Conservation (phyloP, 148 eudicot genomes). For the Dysphania ambrosioides region DNA sequence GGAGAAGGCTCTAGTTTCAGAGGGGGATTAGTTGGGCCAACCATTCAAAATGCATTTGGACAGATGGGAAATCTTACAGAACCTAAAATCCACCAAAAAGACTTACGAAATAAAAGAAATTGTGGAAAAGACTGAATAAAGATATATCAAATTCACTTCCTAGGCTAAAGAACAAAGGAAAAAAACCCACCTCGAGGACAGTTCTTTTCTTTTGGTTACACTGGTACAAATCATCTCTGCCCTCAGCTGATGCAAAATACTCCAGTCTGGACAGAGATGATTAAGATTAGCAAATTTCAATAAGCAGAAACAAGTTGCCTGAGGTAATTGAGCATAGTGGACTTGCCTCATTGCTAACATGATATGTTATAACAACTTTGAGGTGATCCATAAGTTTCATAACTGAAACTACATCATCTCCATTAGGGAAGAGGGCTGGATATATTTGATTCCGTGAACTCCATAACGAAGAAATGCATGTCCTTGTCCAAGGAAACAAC, state of each 20-base stretch:
- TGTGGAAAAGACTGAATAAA: not conserved
- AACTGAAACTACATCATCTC: slow-evolving; percentile 44
- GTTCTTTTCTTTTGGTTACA: slow-evolving; percentile 93
- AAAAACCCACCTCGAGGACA: slow-evolving; percentile 68
- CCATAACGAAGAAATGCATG: slow-evolving; percentile 64
- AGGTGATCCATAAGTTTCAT: slow-evolving; percentile 46
- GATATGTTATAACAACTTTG: slow-evolving; percentile 58
- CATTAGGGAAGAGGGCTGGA: slow-evolving; percentile 61
- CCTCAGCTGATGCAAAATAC: slow-evolving; percentile 91
- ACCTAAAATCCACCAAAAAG: slow-evolving; percentile 42
- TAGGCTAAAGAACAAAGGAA: not conserved
- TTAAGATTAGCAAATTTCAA: too few relatives aligned
- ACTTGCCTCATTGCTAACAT: slow-evolving; percentile 32
- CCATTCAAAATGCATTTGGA: slow-evolving; percentile 95
- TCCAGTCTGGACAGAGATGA: too few relatives aligned
- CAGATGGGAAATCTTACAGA: slow-evolving; percentile 86
- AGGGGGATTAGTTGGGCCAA: slow-evolving; percentile 85
- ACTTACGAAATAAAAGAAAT: not conserved
- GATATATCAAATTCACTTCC: not conserved
- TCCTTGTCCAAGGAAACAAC: not conserved
- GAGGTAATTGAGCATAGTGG: slow-evolving; percentile 33
- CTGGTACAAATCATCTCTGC: slow-evolving; percentile 88
- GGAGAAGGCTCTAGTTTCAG: slow-evolving; percentile 77
- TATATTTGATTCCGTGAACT: slow-evolving; percentile 47
- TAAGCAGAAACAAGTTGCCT: slow-evolving; percentile 42